Evolutionary conservation across 805 yeast genomes (phyloP).

Genomic region (Ogataea philodendri): DNA sequence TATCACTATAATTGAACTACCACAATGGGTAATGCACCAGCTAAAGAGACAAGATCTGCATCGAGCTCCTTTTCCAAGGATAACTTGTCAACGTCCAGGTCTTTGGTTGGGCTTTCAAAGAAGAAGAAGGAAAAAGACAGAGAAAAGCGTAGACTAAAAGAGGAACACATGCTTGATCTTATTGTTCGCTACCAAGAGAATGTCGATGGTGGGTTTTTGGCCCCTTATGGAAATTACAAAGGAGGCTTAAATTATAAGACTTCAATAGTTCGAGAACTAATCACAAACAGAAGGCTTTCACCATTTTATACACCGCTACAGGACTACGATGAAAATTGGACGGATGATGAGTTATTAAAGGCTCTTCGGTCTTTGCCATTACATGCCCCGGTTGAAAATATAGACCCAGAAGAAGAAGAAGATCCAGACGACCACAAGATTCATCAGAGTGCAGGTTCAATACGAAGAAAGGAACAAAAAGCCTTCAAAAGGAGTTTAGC

Average conservation of each 20-base stretch:
- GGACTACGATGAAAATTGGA: slow-evolving; percentile 72
- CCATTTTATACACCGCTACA: slow-evolving; percentile 91
- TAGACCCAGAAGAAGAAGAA: slow-evolving; percentile 53
- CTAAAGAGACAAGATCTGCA: slow-evolving; percentile 23
- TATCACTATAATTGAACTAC: too few relatives aligned
- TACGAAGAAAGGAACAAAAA: slow-evolving; percentile 51
- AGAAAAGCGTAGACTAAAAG: slow-evolving; percentile 54
- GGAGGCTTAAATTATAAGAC: slow-evolving; percentile 73
- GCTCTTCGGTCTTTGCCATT: slow-evolving; percentile 50
- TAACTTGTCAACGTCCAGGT: slow-evolving; percentile 16
- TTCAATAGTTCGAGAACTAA: slow-evolving; percentile 66
- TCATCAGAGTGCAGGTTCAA: slow-evolving; percentile 45
- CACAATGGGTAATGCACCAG: slow-evolving; percentile 29
- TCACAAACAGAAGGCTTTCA: slow-evolving; percentile 69
- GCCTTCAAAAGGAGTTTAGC: slow-evolving; percentile 39
- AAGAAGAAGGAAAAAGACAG: slow-evolving; percentile 42
- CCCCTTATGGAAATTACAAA: slow-evolving; percentile 87
- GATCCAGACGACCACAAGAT: slow-evolving; percentile 62
- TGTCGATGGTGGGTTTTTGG: slow-evolving; percentile 93
- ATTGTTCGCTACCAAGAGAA: slow-evolving; percentile 62
- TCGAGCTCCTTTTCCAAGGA: slow-evolving; percentile 23
- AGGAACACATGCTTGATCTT: slow-evolving; percentile 53
- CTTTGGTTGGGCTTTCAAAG: slow-evolving; percentile 21
- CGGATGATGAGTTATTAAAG: slow-evolving; percentile 61
- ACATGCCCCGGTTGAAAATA: slow-evolving; percentile 50